Conservation (phyloP, 2,329 filamentous ascomycete species). For the Fusarium tricinctum region DNA sequence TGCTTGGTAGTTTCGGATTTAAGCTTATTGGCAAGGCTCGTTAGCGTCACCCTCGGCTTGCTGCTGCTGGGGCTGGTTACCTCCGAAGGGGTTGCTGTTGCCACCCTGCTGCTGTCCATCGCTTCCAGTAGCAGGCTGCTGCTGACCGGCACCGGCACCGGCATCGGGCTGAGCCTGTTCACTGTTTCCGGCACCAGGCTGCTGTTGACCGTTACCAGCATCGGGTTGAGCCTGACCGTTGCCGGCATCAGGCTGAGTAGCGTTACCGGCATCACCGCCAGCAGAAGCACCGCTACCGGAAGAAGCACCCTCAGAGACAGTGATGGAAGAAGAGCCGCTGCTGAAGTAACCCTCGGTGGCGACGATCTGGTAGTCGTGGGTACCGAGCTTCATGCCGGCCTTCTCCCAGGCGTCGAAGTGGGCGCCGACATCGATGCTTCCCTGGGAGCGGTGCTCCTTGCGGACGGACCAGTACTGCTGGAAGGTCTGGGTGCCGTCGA, state of each 20-base stretch:
- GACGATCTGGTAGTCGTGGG: conserved; percentile 67
- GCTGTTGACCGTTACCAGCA: neutral
- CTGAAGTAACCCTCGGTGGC: conserved; percentile 68
- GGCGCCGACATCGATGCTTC: conserved; percentile 63
- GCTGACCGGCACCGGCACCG: neutral
- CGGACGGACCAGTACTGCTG: conserved; percentile 68
- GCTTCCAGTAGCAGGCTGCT: too few species aligned
- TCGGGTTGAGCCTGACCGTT: neutral
- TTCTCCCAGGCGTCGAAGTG: conserved; percentile 68
- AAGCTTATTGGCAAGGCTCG: conserved; percentile 26
- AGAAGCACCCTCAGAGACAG: conserved; percentile 51
- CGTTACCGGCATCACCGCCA: too few species aligned
- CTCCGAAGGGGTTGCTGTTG: conserved; percentile 13
- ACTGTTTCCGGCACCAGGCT: too few species aligned
- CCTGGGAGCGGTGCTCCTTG: conserved; percentile 62
- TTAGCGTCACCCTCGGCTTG: conserved; percentile 12
- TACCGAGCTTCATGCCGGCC: conserved; percentile 64
- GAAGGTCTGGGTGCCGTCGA: conserved; percentile 65
- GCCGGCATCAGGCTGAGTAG: too few species aligned
- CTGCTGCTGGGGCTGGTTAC: conserved; percentile 22
- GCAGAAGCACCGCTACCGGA: neutral
- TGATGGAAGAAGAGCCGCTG: conserved; percentile 63
- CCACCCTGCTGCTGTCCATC: conserved; percentile 12
- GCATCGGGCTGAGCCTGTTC: too few species aligned
- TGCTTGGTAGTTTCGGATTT: neutral